These are phyloP conservation scores for Leishmania amazonensis DNA, from an alignment of 208 protist genomes.

Conservation along the genomic window DNA sequence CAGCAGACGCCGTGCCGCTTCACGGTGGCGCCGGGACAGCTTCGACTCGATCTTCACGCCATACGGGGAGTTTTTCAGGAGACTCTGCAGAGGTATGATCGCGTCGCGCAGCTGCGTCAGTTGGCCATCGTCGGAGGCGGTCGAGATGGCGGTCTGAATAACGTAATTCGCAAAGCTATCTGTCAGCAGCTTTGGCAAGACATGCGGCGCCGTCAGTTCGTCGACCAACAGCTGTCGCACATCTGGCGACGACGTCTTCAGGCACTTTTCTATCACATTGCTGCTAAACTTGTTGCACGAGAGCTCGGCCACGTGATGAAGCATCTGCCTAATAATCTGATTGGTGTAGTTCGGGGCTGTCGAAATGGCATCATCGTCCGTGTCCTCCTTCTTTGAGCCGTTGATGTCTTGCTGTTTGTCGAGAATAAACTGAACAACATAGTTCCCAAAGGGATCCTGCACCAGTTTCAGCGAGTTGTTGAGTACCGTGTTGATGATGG, in stretches of 20 bases:
- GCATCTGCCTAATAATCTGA: conserved; percentile 89
- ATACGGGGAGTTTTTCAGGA: conserved; percentile 97
- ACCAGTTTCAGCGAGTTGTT: conserved; percentile 87
- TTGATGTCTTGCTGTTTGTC: conserved; percentile 85
- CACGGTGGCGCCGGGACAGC: conserved; percentile 69
- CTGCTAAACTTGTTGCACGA: conserved; percentile 98
- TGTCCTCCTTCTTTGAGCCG: conserved; percentile 16
- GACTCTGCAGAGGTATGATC: conserved; percentile 93
- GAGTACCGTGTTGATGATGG: conserved; percentile 94
- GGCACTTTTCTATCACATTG: conserved; percentile 99
- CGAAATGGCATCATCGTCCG: conserved; percentile 6
- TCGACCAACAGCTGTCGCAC: conserved; percentile 93
- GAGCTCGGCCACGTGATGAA: conserved; percentile 92
- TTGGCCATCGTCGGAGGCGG: conserved; percentile 90
- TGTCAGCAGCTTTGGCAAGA: conserved; percentile 92
- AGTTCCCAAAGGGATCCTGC: conserved; percentile 98
- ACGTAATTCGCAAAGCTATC: conserved; percentile 99
- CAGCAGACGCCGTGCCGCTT: conserved; percentile 48
- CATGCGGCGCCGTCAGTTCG: conserved; percentile 93
- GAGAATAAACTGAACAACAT: conserved; percentile 98
- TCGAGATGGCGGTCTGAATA: conserved; percentile 96
- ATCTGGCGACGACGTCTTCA: conserved; percentile 87
- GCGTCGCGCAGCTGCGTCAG: conserved; percentile 93
- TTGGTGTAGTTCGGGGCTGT: conserved; percentile 73
- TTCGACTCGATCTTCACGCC: conserved; percentile 97